These are phyloP conservation scores for Astragalus glycyphyllos DNA, from an alignment of 306 rosid species.

Conservation along the genomic window DNA sequence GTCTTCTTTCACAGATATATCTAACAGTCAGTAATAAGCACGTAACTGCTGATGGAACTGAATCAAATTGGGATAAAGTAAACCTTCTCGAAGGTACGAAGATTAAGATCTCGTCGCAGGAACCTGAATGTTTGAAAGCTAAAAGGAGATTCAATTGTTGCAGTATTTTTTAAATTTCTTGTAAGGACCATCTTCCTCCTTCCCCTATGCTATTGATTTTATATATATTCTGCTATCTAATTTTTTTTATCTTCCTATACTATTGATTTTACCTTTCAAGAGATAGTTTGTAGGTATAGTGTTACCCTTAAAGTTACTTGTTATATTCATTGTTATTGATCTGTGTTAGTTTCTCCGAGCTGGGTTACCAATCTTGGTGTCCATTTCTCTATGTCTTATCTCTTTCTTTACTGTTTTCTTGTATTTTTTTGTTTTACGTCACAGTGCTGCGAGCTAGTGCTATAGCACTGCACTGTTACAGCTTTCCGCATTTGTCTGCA, in stretches of 20 bases:
- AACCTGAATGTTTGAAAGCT: constrained; percentile 48
- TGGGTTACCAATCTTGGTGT: no score
- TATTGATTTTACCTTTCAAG: constrained; percentile 14
- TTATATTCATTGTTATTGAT: neutral
- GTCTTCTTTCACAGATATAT: constrained; percentile 84
- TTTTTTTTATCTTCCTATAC: neutral
- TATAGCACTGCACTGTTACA: no score
- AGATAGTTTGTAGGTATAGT: neutral
- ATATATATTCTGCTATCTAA: constrained; percentile 8
- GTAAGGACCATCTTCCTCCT: constrained; percentile 40
- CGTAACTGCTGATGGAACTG: constrained; percentile 62
- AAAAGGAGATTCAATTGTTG: constrained; percentile 66
- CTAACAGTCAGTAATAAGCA: constrained; percentile 65
- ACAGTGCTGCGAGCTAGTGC: no score
- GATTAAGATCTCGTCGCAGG: constrained; percentile 63
- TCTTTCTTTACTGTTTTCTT: no score
- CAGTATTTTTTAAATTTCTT: constrained; percentile 47
- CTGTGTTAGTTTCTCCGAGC: neutral
- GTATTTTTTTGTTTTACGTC: no score
- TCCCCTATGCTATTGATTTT: constrained; percentile 3
- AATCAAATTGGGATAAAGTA: constrained; percentile 62
- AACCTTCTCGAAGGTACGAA: constrained; percentile 73
- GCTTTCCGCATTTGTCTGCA: no score
- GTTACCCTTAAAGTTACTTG: constrained; percentile 13
- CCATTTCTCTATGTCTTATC: no score